Evolutionary conservation across 352 stramenopile species (phyloP), one percentile per base, ranked within the genome.

Genomic region (Phytophthora colocasiae): DNA sequence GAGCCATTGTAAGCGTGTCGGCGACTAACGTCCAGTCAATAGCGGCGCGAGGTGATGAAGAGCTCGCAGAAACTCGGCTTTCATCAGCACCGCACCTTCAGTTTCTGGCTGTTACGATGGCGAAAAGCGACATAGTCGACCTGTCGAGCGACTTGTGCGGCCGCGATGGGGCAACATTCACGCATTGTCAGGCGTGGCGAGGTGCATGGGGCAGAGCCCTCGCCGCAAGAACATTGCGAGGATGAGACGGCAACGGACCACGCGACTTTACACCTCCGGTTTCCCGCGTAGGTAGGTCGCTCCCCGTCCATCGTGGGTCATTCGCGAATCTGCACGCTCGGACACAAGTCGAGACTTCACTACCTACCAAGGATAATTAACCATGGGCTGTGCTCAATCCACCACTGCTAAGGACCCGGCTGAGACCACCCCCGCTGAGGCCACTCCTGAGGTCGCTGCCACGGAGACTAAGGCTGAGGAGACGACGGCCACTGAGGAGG

Each of bases 381-480:
- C 49, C 6, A 76, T 76, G 68, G 68, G 68, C 52, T 76, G 68
- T 57, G 57, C 68, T 69, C 68, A 76, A 72, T 76, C 68, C 22
- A 76, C 68, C 43, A 34, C 63, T 54, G 63, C 68, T 9, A 72
- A 69, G 52, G 63, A 76, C 58, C 68, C 68, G 41, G 51, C 61
- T 64, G 67, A 71, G 55, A 58, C 61, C 17, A 63, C 47, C 9
- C 43, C 55, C 19, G 61, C 49, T 22, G 56, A 75, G 50, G 38
- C 56, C 15, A 69, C 56, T 27, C 52, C 56, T 22, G 68, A 69
- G n/a, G 58, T 55, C 44, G 48, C 46, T 10, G 40, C 40, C 27
- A 63, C 44, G 47, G 63, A 71, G 55, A 67, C 50, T 22, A 62
- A 69, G 47, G 10, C 53, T 3, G 45, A 63, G 22, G 67, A 75